phyloP scores from a whole-genome alignment of 768 basidiomycete species.

The Termitomyces titanicus region DNA sequence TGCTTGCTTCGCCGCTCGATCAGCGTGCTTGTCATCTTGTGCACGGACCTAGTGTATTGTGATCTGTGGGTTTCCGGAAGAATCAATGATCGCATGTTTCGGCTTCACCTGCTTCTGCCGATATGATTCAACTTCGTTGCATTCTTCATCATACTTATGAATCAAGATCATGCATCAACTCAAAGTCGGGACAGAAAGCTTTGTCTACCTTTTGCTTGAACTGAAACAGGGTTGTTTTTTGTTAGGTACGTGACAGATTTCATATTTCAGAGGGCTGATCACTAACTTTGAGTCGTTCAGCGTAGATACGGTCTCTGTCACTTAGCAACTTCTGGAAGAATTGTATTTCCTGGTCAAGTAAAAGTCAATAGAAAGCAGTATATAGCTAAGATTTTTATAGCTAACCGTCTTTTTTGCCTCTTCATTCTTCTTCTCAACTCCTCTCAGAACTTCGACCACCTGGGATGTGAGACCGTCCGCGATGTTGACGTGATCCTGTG shows the following conservation, averaged over 20 bases:
- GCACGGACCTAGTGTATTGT: conserved; percentile 48
- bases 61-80: neutral
- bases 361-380: conserved; percentile 3
- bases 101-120: conserved; percentile 73
- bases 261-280: conserved; percentile 9
- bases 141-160: conserved; percentile 75
- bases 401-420: conserved; percentile 65
- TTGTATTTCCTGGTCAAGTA: conserved; percentile 50
- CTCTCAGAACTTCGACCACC: conserved; percentile 61
- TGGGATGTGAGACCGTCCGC: conserved; percentile 59
- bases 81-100: conserved; percentile 6
- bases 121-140: conserved; percentile 64
- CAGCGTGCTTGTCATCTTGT: conserved; percentile 72
- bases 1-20: conserved; percentile 66
- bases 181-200: neutral
- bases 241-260: neutral
- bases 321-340: conserved; percentile 69
- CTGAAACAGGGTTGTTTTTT: conserved; percentile 27
- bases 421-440: conserved; percentile 59
- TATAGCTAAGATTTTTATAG: neutral
- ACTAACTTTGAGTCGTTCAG: conserved; percentile 66
- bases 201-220: conserved; percentile 57
- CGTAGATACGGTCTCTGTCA: conserved; percentile 66
- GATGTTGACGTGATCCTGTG: conserved; percentile 67
- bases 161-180: conserved; percentile 16